phyloP scores from a whole-genome alignment of 139 green algal genomes.

The Chlamydomonas asymmetrica region DNA sequence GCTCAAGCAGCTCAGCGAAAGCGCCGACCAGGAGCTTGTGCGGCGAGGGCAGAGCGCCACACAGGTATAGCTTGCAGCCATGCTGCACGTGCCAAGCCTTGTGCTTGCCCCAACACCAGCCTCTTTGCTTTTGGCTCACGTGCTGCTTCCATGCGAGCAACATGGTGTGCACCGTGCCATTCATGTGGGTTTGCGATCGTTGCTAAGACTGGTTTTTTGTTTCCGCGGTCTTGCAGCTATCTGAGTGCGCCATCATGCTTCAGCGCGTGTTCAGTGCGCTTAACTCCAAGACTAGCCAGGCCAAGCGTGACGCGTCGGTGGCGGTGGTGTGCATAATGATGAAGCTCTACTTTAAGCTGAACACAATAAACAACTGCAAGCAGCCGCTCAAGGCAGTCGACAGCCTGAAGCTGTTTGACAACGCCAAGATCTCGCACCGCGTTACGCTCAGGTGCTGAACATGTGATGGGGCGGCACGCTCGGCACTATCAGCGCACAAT shows the following conservation, averaged over 20 bases:
- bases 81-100: background rate
- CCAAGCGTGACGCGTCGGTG: slow-evolving; percentile 38
- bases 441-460: slow-evolving; percentile 44
- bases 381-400: slow-evolving; percentile 40
- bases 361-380: slow-evolving; percentile 57
- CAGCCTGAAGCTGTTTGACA: slow-evolving; percentile 31
- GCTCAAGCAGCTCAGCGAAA: slow-evolving; percentile 29
- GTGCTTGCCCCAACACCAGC: background rate
- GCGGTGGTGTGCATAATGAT: slow-evolving; percentile 50
- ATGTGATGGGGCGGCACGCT: slow-evolving; percentile 47
- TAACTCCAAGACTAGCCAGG: slow-evolving; percentile 10
- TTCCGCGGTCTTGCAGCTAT: too few species aligned
- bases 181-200: too few species aligned
- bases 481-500: slow-evolving; percentile 45
- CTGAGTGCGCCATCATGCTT: slow-evolving; percentile 39
- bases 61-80: slow-evolving; percentile 15
- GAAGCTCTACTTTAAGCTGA: slow-evolving; percentile 49
- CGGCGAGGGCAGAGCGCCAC: slow-evolving; percentile 1
- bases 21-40: slow-evolving; percentile 32
- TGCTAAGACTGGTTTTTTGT: too few species aligned
- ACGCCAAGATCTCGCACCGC: slow-evolving; percentile 28
- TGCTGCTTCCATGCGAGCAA: too few species aligned
- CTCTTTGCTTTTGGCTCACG: background rate
- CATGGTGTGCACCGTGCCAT: too few species aligned
- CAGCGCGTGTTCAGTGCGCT: slow-evolving; percentile 40